Evolutionary conservation across 2,329 filamentous ascomycete species (phyloP).

Genomic region (Aspergillus sp.): DNA sequence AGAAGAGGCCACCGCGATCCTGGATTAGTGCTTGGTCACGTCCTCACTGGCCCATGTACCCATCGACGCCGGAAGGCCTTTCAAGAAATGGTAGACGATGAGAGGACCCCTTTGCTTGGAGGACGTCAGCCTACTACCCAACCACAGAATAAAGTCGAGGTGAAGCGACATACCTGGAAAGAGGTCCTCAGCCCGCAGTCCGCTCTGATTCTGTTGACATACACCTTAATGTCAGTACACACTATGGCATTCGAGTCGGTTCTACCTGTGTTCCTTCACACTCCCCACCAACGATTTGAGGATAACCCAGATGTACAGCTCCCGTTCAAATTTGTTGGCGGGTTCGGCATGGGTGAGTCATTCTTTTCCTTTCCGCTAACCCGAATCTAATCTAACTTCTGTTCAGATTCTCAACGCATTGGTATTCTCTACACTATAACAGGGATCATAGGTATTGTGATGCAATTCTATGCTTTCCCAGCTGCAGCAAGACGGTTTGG

Average conservation of each 20-base stretch:
- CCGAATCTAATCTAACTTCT: not conserved
- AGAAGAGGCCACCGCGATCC: conserved; percentile 70
- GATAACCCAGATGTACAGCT: conserved; percentile 59
- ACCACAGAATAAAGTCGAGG: conserved; percentile 15
- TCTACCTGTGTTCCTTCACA: conserved; percentile 84
- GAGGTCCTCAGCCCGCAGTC: conserved; percentile 76
- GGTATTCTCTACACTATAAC: conserved; percentile 84
- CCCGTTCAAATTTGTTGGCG: conserved; percentile 79
- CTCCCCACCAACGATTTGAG: conserved; percentile 58
- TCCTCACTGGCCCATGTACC: conserved; percentile 52
- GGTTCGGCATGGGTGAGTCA: conserved; percentile 64
- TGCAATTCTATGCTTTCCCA: conserved; percentile 87
- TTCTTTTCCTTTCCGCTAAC: not conserved
- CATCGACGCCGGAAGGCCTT: conserved; percentile 20
- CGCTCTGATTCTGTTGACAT: conserved; percentile 70
- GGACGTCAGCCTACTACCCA: conserved; percentile 12
- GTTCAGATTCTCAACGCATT: conserved; percentile 67
- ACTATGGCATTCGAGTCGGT: conserved; percentile 83
- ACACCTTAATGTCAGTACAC: conserved; percentile 79
- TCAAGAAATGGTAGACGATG: conserved; percentile 19
- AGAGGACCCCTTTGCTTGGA: conserved; percentile 34
- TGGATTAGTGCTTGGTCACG: conserved; percentile 71
- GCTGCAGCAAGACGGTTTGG: conserved; percentile 71
- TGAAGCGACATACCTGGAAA: conserved; percentile 45
- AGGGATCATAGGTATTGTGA: conserved; percentile 73